Evolutionary conservation across 768 basidiomycete genomes (phyloP).

Genomic region (Aureoboletus auriporus): DNA sequence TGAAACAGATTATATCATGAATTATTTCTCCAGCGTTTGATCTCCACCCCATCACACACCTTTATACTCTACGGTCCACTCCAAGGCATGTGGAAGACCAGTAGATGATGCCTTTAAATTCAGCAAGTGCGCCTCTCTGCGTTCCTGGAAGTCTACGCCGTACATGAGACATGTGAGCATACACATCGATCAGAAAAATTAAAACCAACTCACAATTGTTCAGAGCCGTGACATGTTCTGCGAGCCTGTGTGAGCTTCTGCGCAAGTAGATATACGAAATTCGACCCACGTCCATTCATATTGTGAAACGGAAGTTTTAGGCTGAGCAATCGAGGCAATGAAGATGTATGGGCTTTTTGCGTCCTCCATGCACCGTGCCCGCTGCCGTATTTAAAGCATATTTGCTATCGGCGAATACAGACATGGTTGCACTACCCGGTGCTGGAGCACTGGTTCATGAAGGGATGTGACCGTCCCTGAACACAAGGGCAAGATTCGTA

Average conservation of each 20-base stretch:
- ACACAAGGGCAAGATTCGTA: background rate
- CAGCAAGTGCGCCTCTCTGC: conserved; percentile 28
- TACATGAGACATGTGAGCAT: background rate
- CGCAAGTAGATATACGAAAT: background rate
- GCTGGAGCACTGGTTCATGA: conserved; percentile 3
- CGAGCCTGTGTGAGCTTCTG: conserved; percentile 9
- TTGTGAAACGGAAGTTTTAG: background rate
- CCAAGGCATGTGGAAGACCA: conserved; percentile 40
- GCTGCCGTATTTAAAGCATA: conserved; percentile 23
- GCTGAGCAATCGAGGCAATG: background rate
- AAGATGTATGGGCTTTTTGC: background rate
- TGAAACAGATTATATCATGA: conserved; percentile 20
- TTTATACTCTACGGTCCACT: conserved; percentile 58
- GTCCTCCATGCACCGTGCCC: background rate
- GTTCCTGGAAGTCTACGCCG: conserved; percentile 36
- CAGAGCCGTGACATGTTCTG: conserved; percentile 32
- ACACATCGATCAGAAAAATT: background rate
- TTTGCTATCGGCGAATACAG: conserved; percentile 6
- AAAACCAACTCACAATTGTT: conserved; percentile 43
- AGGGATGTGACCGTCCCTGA: background rate
- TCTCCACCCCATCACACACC: conserved; percentile 33
- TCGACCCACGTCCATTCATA: conserved; percentile 22
- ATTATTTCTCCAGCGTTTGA: background rate
- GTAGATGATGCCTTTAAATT: conserved; percentile 37
- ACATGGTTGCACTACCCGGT: background rate